Conservation (phyloP, 208 protist genomes). For the Endotrypanum monterogeii region DNA sequence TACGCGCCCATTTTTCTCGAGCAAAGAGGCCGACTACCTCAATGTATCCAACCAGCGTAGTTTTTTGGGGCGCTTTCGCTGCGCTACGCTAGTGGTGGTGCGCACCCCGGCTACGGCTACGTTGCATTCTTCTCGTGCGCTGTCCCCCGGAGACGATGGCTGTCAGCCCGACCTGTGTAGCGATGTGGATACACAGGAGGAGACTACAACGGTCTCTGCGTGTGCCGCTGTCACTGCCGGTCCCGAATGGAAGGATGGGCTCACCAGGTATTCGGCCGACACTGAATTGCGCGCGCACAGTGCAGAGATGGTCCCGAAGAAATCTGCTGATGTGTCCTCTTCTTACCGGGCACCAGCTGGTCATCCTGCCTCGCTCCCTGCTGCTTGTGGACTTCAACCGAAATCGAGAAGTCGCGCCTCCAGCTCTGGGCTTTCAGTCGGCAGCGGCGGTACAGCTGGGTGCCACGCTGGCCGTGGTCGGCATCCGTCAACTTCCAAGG, state of each 20-base stretch:
- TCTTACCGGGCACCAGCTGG: not conserved
- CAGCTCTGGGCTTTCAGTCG: not conserved
- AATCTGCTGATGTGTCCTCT: not conserved
- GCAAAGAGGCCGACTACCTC: conserved; percentile 26
- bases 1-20: conserved; percentile 9
- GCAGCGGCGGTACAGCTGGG: not conserved
- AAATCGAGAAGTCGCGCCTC: not conserved
- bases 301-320: not conserved
- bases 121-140: not conserved
- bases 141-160: not conserved
- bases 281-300: not conserved
- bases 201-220: not conserved
- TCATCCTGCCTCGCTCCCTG: not conserved
- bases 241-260: not conserved
- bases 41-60: conserved; percentile 21
- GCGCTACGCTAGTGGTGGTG: conserved; percentile 40
- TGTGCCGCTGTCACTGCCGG: not conserved
- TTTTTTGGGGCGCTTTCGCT: conserved; percentile 42
- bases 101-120: conserved; percentile 25
- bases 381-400: not conserved
- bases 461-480: conserved; percentile 1
- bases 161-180: not conserved
- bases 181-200: not conserved
- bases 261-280: not conserved
- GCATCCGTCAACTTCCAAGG: not conserved